phyloP scores from a whole-genome alignment of 1,284 basidiomycete species.

The Puccinia triticina region DNA sequence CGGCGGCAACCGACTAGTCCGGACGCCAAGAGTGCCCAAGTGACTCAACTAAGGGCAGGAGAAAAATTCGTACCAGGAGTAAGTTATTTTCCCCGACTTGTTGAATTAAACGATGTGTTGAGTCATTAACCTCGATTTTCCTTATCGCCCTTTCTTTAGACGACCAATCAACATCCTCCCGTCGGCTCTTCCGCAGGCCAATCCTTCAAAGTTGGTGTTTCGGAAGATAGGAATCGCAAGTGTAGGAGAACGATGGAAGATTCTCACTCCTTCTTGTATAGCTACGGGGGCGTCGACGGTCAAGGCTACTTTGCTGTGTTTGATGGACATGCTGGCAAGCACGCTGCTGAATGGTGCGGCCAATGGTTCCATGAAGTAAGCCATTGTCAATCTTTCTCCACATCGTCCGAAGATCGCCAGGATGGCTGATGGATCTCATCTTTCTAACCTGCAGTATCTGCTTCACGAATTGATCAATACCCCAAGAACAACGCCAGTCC shows the following conservation, averaged over 20 bases:
- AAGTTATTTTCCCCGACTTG: background rate
- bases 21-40: conserved; percentile 47
- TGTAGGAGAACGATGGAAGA: conserved; percentile 95
- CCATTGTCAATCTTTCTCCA: conserved; percentile 3
- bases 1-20: conserved; percentile 16
- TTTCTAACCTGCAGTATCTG: conserved; percentile 63
- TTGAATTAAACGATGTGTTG: background rate
- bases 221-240: conserved; percentile 80
- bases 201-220: conserved; percentile 75
- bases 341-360: conserved; percentile 98
- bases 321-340: conserved; percentile 97
- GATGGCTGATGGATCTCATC: background rate
- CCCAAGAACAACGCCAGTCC: conserved; percentile 68
- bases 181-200: conserved; percentile 61
- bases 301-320: conserved; percentile 98
- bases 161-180: conserved; percentile 56
- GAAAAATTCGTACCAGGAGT: conserved; percentile 48
- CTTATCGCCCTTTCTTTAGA: conserved; percentile 38
- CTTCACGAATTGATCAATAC: conserved; percentile 63
- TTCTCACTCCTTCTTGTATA: conserved; percentile 90
- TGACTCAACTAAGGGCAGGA: conserved; percentile 39
- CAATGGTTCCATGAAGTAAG: conserved; percentile 87
- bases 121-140: background rate
- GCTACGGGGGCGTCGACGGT: conserved; percentile 84
- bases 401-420: background rate